phyloP scores from a whole-genome alignment of 140 eudicot species.

The Flaveria floridana region DNA sequence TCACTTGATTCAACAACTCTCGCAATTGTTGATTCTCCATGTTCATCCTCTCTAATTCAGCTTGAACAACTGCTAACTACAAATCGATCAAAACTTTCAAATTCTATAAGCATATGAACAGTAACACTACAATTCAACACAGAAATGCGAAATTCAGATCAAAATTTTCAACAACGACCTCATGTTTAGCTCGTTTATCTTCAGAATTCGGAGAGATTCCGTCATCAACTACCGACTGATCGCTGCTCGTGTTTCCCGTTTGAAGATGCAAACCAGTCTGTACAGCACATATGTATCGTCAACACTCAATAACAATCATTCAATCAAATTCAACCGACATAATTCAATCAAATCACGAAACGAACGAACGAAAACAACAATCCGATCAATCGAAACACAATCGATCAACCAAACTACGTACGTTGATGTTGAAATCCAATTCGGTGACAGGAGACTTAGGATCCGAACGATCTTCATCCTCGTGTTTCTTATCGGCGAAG shows the following conservation, averaged over 20 bases:
- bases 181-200: slow-evolving; percentile 59
- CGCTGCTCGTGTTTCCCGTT: slow-evolving; percentile 67
- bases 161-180: slow-evolving; percentile 38
- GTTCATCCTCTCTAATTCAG: slow-evolving; percentile 54
- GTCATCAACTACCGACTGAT: slow-evolving; percentile 71
- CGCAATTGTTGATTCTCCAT: slow-evolving; percentile 53
- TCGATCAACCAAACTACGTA: slow-evolving; percentile 27
- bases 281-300: not conserved
- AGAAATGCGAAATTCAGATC: not conserved
- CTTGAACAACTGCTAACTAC: slow-evolving; percentile 59
- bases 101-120: not conserved
- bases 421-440: slow-evolving; percentile 54
- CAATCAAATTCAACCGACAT: slow-evolving; percentile 17
- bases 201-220: slow-evolving; percentile 55
- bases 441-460: slow-evolving; percentile 22
- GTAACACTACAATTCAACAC: not conserved
- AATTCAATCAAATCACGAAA: not conserved
- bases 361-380: not conserved
- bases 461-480: slow-evolving; percentile 29
- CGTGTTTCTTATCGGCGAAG: slow-evolving; percentile 52
- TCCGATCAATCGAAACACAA: not conserved
- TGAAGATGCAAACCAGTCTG: slow-evolving; percentile 80
- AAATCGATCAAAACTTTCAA: not conserved
- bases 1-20: slow-evolving; percentile 51
- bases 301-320: not conserved